Conservation (phyloP, 2,329 filamentous ascomycete genomes). For the Fusarium concolor region DNA sequence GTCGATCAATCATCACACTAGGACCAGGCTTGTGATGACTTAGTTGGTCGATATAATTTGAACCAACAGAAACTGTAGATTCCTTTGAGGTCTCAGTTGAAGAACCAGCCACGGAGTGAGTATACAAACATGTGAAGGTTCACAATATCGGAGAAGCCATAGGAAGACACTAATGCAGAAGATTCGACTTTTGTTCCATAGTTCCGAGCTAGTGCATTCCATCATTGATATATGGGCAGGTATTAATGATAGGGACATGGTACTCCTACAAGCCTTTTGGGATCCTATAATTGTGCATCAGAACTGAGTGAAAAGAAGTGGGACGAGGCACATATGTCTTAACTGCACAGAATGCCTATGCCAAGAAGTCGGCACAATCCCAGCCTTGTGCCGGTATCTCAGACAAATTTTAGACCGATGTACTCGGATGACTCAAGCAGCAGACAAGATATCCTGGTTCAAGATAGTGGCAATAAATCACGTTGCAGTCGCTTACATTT, state of each 20-base stretch:
- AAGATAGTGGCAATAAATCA: constrained; percentile 30
- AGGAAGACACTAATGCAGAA: not conserved
- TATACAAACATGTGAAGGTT: not conserved
- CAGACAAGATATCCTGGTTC: constrained; percentile 15
- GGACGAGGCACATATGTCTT: not conserved
- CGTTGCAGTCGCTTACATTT: constrained; percentile 24
- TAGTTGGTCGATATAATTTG: not conserved
- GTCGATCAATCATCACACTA: constrained; percentile 31
- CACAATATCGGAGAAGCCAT: not conserved
- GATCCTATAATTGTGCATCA: not conserved
- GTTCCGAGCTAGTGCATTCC: too few relatives aligned
- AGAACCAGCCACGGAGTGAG: not conserved
- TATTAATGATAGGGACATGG: not conserved
- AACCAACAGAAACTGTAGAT: not conserved
- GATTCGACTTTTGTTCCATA: too few relatives aligned
- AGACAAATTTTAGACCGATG: not conserved
- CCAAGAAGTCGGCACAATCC: not conserved
- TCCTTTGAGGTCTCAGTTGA: not conserved
- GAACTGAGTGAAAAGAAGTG: not conserved
- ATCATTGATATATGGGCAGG: not conserved
- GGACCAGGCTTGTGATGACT: constrained; percentile 21
- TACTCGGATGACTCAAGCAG: constrained; percentile 22
- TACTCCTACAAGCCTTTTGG: not conserved
- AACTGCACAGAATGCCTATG: not conserved
- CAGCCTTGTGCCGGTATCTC: not conserved